Evolutionary conservation across 2,329 filamentous ascomycete species (phyloP).

Genomic region (Colletotrichum falcatum): DNA sequence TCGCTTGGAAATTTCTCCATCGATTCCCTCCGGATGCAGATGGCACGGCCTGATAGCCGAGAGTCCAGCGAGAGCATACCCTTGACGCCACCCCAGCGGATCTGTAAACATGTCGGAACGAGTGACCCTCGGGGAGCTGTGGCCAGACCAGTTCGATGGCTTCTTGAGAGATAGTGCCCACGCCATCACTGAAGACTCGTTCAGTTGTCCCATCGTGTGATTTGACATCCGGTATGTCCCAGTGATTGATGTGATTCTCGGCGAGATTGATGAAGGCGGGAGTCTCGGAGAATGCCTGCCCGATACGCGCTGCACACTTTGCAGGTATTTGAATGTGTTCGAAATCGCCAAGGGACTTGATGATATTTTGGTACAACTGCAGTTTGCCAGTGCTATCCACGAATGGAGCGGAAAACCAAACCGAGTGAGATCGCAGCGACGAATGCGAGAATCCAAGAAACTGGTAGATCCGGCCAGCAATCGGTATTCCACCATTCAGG

Average conservation of each 20-base stretch:
- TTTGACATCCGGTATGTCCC: constrained; percentile 63
- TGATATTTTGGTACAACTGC: constrained; percentile 57
- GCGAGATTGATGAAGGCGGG: constrained; percentile 68
- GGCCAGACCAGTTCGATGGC: constrained; percentile 72
- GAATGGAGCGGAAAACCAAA: constrained; percentile 71
- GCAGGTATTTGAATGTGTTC: constrained; percentile 63
- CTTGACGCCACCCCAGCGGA: constrained; percentile 80
- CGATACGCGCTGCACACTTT: constrained; percentile 69
- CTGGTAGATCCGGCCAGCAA: constrained; percentile 71
- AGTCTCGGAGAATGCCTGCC: constrained; percentile 81
- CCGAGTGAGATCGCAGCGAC: constrained; percentile 77
- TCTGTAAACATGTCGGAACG: constrained; percentile 77
- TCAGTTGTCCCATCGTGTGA: constrained; percentile 53
- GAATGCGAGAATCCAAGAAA: constrained; percentile 87
- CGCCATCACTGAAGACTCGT: constrained; percentile 82
- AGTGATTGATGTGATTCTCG: constrained; percentile 50
- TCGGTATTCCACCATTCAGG: constrained; percentile 68
- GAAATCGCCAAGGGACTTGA: constrained; percentile 64
- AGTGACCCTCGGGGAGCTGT: constrained; percentile 57
- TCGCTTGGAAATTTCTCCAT: constrained; percentile 82
- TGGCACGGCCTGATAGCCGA: constrained; percentile 65
- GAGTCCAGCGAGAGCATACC: constrained; percentile 81
- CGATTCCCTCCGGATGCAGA: constrained; percentile 74
- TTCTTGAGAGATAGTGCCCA: constrained; percentile 76
- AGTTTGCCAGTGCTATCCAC: constrained; percentile 48